Evolutionary conservation across 371 early-diverging fungal genomes (phyloP).

Genomic region (Saksenaea vasiformis): DNA sequence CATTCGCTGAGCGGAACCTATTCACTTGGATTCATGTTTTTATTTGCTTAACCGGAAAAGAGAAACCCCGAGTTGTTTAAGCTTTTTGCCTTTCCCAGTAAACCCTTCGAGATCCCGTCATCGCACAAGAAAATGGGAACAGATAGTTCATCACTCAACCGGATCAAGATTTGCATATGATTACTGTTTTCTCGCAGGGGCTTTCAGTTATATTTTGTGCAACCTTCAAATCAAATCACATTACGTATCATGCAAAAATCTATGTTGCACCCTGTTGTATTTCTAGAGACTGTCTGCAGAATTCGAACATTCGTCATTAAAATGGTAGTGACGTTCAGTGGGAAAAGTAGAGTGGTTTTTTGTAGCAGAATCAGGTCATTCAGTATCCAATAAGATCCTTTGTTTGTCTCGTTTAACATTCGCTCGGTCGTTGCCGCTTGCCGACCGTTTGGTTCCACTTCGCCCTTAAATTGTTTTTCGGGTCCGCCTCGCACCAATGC

Average conservation of each 20-base stretch:
- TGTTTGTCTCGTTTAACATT: neutral
- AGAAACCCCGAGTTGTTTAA: slow-evolving; percentile 1
- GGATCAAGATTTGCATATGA: slow-evolving; percentile 6
- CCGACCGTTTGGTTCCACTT: slow-evolving; percentile 1
- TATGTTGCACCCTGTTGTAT: neutral
- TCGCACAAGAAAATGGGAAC: slow-evolving; percentile 2
- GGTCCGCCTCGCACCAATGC: slow-evolving; percentile 7
- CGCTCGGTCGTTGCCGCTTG: slow-evolving; percentile 5
- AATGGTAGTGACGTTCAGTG: neutral
- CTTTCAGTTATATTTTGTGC: slow-evolving; percentile 3
- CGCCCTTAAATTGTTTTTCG: slow-evolving; percentile 1
- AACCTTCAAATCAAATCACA: neutral
- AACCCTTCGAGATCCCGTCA: slow-evolving; percentile 3
- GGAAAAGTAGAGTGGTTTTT: neutral
- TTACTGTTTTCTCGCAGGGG: neutral
- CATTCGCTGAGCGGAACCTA: neutral
- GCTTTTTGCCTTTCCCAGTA: slow-evolving; percentile 6
- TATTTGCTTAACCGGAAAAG: neutral
- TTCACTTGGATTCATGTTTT: neutral
- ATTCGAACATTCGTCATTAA: neutral
- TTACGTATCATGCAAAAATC: slow-evolving; percentile 3
- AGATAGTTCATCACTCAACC: neutral
- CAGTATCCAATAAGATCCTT: neutral
- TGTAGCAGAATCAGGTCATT: neutral
- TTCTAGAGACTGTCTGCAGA: neutral